A percentile compares a stretch with the other conserved stretches of the same genome.
These are phyloP conservation scores for Gloeopeniophorella convolvens DNA, from an alignment of 768 basidiomycete genomes.

Conservation along the genomic window DNA sequence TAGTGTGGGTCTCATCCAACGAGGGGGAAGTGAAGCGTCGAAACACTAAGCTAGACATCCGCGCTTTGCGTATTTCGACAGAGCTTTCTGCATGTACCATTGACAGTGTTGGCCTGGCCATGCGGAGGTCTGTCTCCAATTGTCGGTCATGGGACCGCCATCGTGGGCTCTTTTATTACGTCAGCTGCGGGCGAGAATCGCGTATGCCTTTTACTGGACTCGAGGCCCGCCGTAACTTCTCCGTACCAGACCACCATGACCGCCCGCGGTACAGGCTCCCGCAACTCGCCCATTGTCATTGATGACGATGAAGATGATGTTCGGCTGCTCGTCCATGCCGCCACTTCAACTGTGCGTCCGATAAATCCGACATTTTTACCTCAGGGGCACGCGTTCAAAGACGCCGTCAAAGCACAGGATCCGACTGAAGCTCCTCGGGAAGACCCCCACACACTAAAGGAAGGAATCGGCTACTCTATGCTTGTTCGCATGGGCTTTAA, in stretches of 20 bases:
- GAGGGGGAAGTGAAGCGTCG: slow-evolving; percentile 32
- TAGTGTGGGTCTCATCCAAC: slow-evolving; percentile 68
- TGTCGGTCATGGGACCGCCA: no score
- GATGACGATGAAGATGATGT: slow-evolving; percentile 17
- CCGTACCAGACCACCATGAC: slow-evolving; percentile 4
- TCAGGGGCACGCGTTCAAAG: not conserved
- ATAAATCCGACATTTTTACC: not conserved
- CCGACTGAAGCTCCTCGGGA: not conserved
- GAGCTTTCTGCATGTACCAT: no score
- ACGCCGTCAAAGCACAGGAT: not conserved
- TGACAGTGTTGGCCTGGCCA: no score
- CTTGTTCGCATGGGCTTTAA: slow-evolving; percentile 20
- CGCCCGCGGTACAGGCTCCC: slow-evolving; percentile 10
- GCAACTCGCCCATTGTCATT: slow-evolving; percentile 18
- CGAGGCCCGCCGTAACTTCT: not conserved
- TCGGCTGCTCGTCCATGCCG: not conserved
- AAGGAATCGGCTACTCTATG: slow-evolving; percentile 14
- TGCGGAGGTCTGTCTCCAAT: no score
- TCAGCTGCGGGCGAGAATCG: no score
- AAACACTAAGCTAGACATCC: no score
- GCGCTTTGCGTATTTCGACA: no score
- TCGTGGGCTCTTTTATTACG: no score
- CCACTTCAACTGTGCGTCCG: not conserved
- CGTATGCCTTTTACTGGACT: no score
- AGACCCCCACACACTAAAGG: not conserved